These are phyloP conservation scores for Zoysia japonica DNA, from an alignment of 176 grass and related monocot genomes.

Conservation along the genomic window DNA sequence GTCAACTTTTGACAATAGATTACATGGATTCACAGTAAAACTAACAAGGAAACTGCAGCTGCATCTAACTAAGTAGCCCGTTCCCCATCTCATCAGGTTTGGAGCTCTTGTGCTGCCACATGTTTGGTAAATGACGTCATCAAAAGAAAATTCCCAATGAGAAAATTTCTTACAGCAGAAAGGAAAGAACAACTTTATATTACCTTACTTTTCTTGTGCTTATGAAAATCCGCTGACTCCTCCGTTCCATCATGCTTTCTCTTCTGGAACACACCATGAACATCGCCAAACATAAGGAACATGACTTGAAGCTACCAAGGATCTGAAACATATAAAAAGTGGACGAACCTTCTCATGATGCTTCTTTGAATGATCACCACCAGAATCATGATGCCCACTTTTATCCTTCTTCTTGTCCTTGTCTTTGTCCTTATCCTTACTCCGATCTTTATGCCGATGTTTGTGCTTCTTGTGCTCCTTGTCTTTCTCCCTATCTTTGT, in stretches of 20 bases:
- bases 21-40: slow-evolving; percentile 28
- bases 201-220: slow-evolving; percentile 83
- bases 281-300: slow-evolving; percentile 22
- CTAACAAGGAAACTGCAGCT: slow-evolving; percentile 29
- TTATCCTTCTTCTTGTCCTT: slow-evolving; percentile 97
- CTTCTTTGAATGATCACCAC: slow-evolving; percentile 74
- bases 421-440: slow-evolving; percentile 81
- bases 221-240: slow-evolving; percentile 58
- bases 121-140: slow-evolving; percentile 8
- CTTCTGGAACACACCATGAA: slow-evolving; percentile 41
- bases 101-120: slow-evolving; percentile 62
- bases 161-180: background rate
- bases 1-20: slow-evolving; percentile 25
- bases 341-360: slow-evolving; percentile 79
- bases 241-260: slow-evolving; percentile 61
- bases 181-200: slow-evolving; percentile 24
- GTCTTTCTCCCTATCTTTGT: slow-evolving; percentile 86
- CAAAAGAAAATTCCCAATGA: background rate
- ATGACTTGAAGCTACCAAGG: background rate
- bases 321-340: slow-evolving; percentile 28
- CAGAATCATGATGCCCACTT: slow-evolving; percentile 80
- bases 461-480: slow-evolving; percentile 98
- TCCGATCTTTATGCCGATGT: slow-evolving; percentile 89
- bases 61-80: slow-evolving; percentile 48
- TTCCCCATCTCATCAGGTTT: slow-evolving; percentile 57